Evolutionary conservation across 192 early-diverging fungal genomes (phyloP), one percentile per base, ranked within the genome.

Genomic region (Gryganskiella cystojenkinii): DNA sequence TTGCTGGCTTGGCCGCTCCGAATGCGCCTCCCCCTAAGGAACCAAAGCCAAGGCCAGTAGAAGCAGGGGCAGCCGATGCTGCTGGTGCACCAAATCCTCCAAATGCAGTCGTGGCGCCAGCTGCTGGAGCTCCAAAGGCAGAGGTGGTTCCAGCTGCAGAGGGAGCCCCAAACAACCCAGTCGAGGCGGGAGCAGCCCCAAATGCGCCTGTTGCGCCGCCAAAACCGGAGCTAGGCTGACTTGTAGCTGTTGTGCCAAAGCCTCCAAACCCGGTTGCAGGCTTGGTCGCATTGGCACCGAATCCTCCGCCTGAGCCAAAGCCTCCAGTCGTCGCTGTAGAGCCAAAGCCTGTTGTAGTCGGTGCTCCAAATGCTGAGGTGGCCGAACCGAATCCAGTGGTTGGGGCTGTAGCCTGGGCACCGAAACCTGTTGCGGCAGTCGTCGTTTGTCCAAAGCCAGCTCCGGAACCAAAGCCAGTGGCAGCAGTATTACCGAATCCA

Each of bases 41-140:
- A 47, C 82, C 79, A 46, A 81, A 81, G 27, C 72, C 64, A 5
- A 78, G 64, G 17, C 66, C 70, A 3, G 75, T 66, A 4, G 80
- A 58, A 14, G 70, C 52, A 42, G 79, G 70, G n/a, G 69, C 65
- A 5, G 69, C 20, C 19, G 69, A 63, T 24, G 70, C 59, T 22
- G 56, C 57, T 2, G 80, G 51, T 1, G 73, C 49, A 4, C 87
- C 87, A 64, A 86, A 87, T 58, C 80, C 85, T 49, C 84, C 85
- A 54, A 85, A 82, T 44, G 45, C 73, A 35, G 69, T 46, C 4
- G 84, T 27, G 17, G 81, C 53, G 6, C 80, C 35, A 3, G 83
- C 50, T 42, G 80, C 60, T 22, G 76, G 54, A 5, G 74, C 71
- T 45, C 83, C 85, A 56, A 83, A 64, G 22, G 65, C 71, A 28